A percentile compares a stretch with the other conserved stretches of the same genome.
phyloP scores from a whole-genome alignment of 768 basidiomycete species.

The Clitopilus hobsonii region DNA sequence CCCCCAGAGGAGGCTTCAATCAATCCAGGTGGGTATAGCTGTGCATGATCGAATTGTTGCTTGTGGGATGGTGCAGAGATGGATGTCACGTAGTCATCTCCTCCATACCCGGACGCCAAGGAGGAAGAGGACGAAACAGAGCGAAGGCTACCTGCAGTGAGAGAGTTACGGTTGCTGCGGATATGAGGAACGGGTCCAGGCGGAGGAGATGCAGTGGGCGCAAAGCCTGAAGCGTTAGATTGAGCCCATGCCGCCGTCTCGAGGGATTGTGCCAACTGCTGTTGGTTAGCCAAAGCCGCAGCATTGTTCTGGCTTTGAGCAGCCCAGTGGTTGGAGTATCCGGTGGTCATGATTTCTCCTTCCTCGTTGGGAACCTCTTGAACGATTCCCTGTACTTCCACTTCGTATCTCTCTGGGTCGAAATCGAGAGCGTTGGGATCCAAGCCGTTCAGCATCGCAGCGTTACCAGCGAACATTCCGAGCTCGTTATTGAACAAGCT shows the following conservation, averaged over 20 bases:
- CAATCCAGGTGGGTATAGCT: conserved; percentile 44
- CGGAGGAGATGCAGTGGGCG: conserved; percentile 35
- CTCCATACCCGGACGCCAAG: conserved; percentile 24
- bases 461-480: conserved; percentile 22
- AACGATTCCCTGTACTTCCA: conserved; percentile 53
- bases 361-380: conserved; percentile 53
- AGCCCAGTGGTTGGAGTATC: conserved; percentile 8
- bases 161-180: conserved; percentile 21
- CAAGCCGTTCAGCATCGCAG: conserved; percentile 22
- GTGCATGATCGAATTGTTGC: conserved; percentile 55
- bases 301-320: neutral
- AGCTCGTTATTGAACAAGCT: conserved; percentile 11
- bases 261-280: neutral
- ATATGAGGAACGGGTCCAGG: conserved; percentile 19
- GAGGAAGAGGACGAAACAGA: conserved; percentile 24
- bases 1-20: conserved; percentile 24
- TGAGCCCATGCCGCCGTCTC: conserved; percentile 12
- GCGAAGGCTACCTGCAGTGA: conserved; percentile 20
- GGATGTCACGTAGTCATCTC: conserved; percentile 39
- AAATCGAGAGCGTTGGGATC: conserved; percentile 17
- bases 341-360: conserved; percentile 35
- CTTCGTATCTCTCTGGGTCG: conserved; percentile 53
- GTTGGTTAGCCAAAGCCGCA: conserved; percentile 3
- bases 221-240: conserved; percentile 36
- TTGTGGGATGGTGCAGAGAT: conserved; percentile 70